Conservation (phyloP, 208 protist species). For the Acanthamoeba rhysodes region DNA sequence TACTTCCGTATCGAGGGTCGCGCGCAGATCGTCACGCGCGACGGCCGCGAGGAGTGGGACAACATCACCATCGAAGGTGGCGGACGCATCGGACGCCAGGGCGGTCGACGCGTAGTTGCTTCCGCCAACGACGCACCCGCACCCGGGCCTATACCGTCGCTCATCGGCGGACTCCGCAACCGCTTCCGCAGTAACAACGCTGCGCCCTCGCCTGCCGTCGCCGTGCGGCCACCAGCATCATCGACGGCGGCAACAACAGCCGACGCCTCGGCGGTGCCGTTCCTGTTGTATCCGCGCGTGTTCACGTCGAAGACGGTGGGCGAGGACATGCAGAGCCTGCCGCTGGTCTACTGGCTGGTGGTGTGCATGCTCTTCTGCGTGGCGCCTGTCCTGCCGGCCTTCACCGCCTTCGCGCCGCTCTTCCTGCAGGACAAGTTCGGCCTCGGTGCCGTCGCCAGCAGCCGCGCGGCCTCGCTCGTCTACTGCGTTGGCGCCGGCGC, state of each 20-base stretch:
- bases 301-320: constrained; percentile 36
- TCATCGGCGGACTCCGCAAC: not conserved
- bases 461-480: not conserved
- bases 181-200: not conserved
- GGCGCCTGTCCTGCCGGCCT: not conserved
- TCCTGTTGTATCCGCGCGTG: constrained; percentile 5
- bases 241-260: not conserved
- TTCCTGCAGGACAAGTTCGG: constrained; percentile 18
- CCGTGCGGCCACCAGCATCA: not conserved
- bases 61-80: not conserved
- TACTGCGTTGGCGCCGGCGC: not conserved
- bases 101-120: not conserved
- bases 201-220: not conserved
- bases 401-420: constrained; percentile 8
- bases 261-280: not conserved
- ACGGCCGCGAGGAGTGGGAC: constrained; percentile 20
- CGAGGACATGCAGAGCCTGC: constrained; percentile 6
- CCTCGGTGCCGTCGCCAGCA: not conserved
- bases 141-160: not conserved
- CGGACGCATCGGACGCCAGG: not conserved
- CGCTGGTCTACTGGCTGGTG: constrained; percentile 23
- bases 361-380: constrained; percentile 1
- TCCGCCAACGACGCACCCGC: not conserved
- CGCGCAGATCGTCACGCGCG: not conserved
- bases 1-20: constrained; percentile 32